Base-by-base conservation (phyloP, 306 rosid genomes). In the Leucaena leucocephala region DNA sequence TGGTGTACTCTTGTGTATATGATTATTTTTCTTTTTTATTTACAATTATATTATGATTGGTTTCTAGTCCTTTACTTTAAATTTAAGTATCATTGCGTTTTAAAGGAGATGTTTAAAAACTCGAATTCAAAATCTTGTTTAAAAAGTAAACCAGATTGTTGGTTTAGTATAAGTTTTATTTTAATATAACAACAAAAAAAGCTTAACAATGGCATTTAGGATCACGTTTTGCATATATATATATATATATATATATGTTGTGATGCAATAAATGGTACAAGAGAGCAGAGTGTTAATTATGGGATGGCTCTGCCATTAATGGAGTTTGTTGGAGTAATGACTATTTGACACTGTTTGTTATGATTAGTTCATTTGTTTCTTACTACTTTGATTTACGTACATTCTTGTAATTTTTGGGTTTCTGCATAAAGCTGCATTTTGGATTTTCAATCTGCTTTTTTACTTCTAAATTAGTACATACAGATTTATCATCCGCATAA, bases 1-100 rank as follows among this genome's bases (percentile, higher is more conserved):
- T 68, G 27, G 55, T 72, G 68, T 43, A 35, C 6, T 44, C 76
- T 61, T 80, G 82, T 80, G 35, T 66, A 50, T 67, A 73, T 66
- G 76, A 55, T 55, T 55, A 55, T 55, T 19, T 19, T 55, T 55
- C 12, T 19, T 55, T 7, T 21, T 19, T 19, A 55, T 55, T 21
- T 19, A 55, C 33, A 19, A n/a, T 34, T 8, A 55, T 21, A 55
- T 55, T 21, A 55, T 55, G 62, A 8, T 19, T 55, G 62, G n/a
- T 55, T 33, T 21, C 62, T 55, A 55, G 34, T 55, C 62, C 62
- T 55, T 55, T 55, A 19, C n/a, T 55, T 55, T 19, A 55, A 55
- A n/a, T n/a, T 55, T 3, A 19, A 9, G 64, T 11, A 9, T 58
- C 36, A 22, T 58, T 55, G 27, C 36, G 7, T 21, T 58, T 8